A percentile compares a stretch with the other conserved stretches of the same genome.
Conservation (phyloP, 2,329 filamentous ascomycete genomes). For the Botrytis fabae region DNA sequence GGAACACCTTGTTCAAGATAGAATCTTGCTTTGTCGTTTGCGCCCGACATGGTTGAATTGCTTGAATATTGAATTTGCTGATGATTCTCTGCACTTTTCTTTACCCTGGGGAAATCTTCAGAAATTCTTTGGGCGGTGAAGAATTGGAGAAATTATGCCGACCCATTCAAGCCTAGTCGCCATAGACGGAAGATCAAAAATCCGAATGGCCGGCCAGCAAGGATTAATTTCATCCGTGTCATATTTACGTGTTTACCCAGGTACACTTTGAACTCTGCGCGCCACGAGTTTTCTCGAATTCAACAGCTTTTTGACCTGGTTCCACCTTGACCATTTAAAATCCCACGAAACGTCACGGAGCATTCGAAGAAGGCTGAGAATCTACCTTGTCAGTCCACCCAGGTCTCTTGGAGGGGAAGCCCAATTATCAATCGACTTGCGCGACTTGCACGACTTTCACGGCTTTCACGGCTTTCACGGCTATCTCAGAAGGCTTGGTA, state of each 20-base stretch:
- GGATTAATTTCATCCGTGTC: background rate
- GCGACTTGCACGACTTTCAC: background rate
- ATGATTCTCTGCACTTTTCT: slow-evolving; percentile 1
- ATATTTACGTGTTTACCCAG: background rate
- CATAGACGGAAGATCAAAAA: background rate
- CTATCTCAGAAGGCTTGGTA: background rate
- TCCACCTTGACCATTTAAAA: background rate
- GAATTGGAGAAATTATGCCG: background rate
- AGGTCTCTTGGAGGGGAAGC: background rate
- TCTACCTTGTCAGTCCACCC: background rate
- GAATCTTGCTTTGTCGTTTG: slow-evolving; percentile 92
- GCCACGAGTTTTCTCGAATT: slow-evolving; percentile 2
- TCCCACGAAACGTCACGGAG: slow-evolving; percentile 1
- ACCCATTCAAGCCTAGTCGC: fast-evolving
- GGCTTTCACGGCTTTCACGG: background rate
- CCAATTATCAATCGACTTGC: background rate
- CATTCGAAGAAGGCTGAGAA: slow-evolving; percentile 13
- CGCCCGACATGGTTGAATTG: slow-evolving; percentile 64
- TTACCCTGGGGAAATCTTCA: slow-evolving; percentile 2
- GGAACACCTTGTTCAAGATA: slow-evolving; percentile 91
- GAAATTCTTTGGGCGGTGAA: slow-evolving; percentile 24
- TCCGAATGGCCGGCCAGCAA: background rate
- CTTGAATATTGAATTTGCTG: slow-evolving; percentile 9
- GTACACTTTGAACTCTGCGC: slow-evolving; percentile 5
- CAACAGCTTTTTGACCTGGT: background rate